Evolutionary conservation across 306 rosid species (phyloP).

Genomic region (Begonia loranthoides): DNA sequence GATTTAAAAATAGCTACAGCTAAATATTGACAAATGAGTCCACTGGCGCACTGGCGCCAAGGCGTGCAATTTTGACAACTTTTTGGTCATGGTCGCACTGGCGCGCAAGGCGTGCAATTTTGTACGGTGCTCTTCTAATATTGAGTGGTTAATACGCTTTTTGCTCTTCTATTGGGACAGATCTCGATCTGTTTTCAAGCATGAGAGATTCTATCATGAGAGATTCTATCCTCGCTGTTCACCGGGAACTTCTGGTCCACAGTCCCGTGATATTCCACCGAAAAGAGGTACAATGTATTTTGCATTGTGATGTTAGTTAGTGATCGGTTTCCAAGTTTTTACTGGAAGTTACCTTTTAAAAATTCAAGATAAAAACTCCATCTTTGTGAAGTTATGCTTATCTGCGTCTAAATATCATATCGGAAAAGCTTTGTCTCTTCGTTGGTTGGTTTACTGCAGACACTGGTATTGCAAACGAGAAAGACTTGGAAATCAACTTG

Average conservation of each 20-base stretch:
- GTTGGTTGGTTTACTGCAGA: constrained; percentile 28
- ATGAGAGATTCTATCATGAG: constrained; percentile 49
- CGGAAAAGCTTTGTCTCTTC: constrained; percentile 11
- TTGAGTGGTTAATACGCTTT: neutral
- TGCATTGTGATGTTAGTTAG: neutral
- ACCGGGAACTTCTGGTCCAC: constrained; percentile 66
- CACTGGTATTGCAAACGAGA: constrained; percentile 92
- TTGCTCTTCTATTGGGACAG: constrained; percentile 26
- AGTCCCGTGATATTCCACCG: constrained; percentile 90
- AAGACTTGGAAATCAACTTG: constrained; percentile 94
- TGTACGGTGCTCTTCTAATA: too few relatives aligned
- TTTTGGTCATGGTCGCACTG: too few relatives aligned
- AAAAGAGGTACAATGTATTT: constrained; percentile 54
- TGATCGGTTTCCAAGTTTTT: constrained; percentile 3
- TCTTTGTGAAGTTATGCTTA: neutral
- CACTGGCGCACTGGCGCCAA: too few relatives aligned
- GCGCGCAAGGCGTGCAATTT: too few relatives aligned
- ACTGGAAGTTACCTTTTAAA: neutral
- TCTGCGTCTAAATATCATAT: neutral
- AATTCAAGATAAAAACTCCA: constrained; percentile 4
- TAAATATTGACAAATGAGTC: too few relatives aligned
- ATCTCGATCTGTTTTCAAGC: constrained; percentile 34
- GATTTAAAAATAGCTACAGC: too few relatives aligned
- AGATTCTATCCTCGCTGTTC: constrained; percentile 62
- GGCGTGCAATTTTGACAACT: too few relatives aligned